Conservation (phyloP, 2,329 filamentous ascomycete genomes). For the Decorospora gaudefroyi region DNA sequence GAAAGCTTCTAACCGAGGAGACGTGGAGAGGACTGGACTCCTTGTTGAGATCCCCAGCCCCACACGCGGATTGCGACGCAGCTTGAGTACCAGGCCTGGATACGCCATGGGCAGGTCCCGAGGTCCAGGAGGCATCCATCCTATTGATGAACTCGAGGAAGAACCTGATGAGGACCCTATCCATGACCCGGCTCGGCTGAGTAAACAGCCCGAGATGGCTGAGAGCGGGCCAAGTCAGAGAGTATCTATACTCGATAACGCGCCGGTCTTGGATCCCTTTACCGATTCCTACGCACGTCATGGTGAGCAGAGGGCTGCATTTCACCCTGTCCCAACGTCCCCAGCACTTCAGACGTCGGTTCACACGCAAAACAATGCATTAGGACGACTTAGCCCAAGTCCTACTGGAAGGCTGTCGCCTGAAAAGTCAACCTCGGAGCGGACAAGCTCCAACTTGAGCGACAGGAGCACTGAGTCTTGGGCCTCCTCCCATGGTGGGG, state of each 20-base stretch:
- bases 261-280: conserved; percentile 50
- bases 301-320: conserved; percentile 29
- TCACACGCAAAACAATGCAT: conserved; percentile 2
- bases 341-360: conserved; percentile 23
- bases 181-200: conserved; percentile 23
- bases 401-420: conserved; percentile 51
- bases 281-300: conserved; percentile 44
- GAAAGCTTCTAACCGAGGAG: conserved; percentile 36
- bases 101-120: conserved; percentile 57
- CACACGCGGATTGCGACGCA: conserved; percentile 53
- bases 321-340: conserved; percentile 28
- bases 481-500: conserved; percentile 46
- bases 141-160: conserved; percentile 66
- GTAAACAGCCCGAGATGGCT: conserved; percentile 31
- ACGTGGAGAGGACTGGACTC: conserved; percentile 54
- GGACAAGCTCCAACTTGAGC: conserved; percentile 61
- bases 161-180: conserved; percentile 44
- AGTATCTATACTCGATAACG: conserved; percentile 35
- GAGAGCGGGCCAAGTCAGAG: conserved; percentile 24
- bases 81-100: conserved; percentile 42
- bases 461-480: conserved; percentile 56
- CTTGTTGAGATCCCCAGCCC: conserved; percentile 56
- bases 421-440: conserved; percentile 54
- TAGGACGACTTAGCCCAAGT: conserved; percentile 23
- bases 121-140: conserved; percentile 61